Evolutionary conservation across 1,284 basidiomycete genomes (phyloP).

Genomic region (Naganishia albida): DNA sequence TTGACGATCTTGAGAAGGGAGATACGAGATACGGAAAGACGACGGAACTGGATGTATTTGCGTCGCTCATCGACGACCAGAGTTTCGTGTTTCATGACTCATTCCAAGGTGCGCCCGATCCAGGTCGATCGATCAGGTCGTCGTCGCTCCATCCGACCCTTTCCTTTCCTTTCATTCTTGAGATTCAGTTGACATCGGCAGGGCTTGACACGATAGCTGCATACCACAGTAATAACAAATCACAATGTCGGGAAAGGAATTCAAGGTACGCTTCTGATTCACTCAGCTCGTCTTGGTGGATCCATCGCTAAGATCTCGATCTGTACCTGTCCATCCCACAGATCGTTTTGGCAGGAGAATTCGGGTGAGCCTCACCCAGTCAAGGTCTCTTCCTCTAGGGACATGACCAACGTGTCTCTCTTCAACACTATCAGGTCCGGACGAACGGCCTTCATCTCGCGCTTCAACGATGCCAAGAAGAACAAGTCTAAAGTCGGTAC

Average conservation of each 20-base stretch:
- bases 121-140: neutral
- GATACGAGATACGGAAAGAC: neutral
- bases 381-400: neutral
- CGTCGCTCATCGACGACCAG: neutral
- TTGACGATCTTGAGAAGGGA: neutral
- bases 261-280: slow-evolving; percentile 22
- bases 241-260: slow-evolving; percentile 34
- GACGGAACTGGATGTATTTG: no score
- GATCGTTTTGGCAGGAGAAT: slow-evolving; percentile 36
- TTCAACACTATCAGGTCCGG: slow-evolving; percentile 31
- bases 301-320: slow-evolving; percentile 3
- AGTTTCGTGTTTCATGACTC: slow-evolving; percentile 9
- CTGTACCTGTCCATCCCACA: neutral
- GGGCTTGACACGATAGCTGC: neutral
- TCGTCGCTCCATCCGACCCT: neutral
- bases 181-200: neutral
- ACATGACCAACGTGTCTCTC: no score
- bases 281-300: neutral
- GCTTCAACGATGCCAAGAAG: slow-evolving; percentile 33
- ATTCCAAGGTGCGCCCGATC: slow-evolving; percentile 15
- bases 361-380: slow-evolving; percentile 15
- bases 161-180: neutral
- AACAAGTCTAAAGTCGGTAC: slow-evolving; percentile 35
- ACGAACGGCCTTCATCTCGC: slow-evolving; percentile 35
- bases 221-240: neutral